These are phyloP conservation scores for Candida vaughaniae DNA, from an alignment of 805 yeast genomes.

Conservation along the genomic window DNA sequence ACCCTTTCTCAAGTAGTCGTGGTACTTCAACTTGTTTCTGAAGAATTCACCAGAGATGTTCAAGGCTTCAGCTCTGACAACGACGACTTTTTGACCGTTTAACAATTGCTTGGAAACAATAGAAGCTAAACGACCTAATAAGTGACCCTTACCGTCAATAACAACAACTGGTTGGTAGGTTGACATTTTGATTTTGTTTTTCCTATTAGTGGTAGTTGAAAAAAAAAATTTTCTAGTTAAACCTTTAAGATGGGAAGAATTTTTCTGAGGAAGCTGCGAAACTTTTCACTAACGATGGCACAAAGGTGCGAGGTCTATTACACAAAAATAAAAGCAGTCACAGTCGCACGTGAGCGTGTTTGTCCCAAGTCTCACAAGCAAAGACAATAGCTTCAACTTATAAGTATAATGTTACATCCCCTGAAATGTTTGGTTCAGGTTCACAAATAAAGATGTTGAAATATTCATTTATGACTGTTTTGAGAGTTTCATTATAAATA, in stretches of 20 bases:
- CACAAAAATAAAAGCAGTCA: constrained; percentile 13
- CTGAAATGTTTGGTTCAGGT: no score
- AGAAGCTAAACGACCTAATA: constrained; percentile 99
- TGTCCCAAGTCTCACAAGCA: background rate
- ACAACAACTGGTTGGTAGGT: constrained; percentile 96
- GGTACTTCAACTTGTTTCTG: constrained; percentile 99
- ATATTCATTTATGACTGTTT: no score
- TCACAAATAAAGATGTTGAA: no score
- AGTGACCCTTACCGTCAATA: constrained; percentile 99
- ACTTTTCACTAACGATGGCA: background rate
- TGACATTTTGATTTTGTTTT: constrained; percentile 47
- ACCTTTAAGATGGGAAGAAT: constrained; percentile 4
- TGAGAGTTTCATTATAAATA: no score
- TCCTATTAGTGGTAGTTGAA: constrained; percentile 7
- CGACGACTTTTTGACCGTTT: constrained; percentile 96
- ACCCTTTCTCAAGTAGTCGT: constrained; percentile 99
- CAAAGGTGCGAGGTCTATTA: background rate
- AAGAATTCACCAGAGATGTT: constrained; percentile 99
- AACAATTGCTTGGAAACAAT: constrained; percentile 97
- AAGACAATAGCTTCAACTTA: no score
- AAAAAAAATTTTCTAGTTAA: constrained; percentile 8
- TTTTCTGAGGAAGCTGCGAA: constrained; percentile 3
- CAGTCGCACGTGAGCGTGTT: constrained; percentile 5
- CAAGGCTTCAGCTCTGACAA: constrained; percentile 96
- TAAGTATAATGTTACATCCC: no score